Evolutionary conservation across 1,284 basidiomycete species (phyloP), one percentile per base, ranked within the genome.

Genomic region (Mycosarcoma maydis): DNA sequence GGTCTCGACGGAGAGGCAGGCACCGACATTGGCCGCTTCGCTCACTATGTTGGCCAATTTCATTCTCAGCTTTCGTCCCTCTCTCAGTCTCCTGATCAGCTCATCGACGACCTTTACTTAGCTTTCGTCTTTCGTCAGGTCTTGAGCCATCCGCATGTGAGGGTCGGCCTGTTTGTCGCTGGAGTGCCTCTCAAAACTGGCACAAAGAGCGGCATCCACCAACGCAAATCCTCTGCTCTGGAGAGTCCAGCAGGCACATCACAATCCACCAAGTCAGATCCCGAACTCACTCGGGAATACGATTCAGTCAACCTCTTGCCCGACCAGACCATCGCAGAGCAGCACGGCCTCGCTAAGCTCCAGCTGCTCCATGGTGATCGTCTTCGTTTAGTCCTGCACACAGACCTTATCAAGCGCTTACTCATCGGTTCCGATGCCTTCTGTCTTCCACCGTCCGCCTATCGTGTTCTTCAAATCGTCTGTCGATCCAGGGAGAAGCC

Each of bases 1-100:
- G 87, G 90, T 8, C 91, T 90, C 78, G 90, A 92, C 65, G 90
- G 90, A n/a, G 90, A 91, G 77, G 84, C 67, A 90, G 91, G 91
- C 4, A 90, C 88, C 78, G 85, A 89, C 70, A 85, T 88, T 45
- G 87, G 87, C 19, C 87, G 90, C 33, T 83, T 92, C 55, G 84
- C 84, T 48, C 86, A 88, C 76, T 91, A 91, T 75, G 84, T 92
- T 49, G 62, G 83, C 30, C 87, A 86, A 34, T 92, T 89, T 76
- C 89, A 90, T 80, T 59, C 83, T 11, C 54, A 60, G 13, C 67
- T 72, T 32, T 59, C 65, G 9, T 84, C 84, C 44, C 80, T 83
- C 23, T 72, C 80, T 26, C 73, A 83, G 77, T 34, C 39, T 38
- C 55, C 49, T 4, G 23, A 43, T 89, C 92, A 76, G 87, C 84